A percentile compares a stretch with the other conserved stretches of the same genome.
phyloP scores from a whole-genome alignment of 73 alveolate species.

The Paramecium primaurelia region DNA sequence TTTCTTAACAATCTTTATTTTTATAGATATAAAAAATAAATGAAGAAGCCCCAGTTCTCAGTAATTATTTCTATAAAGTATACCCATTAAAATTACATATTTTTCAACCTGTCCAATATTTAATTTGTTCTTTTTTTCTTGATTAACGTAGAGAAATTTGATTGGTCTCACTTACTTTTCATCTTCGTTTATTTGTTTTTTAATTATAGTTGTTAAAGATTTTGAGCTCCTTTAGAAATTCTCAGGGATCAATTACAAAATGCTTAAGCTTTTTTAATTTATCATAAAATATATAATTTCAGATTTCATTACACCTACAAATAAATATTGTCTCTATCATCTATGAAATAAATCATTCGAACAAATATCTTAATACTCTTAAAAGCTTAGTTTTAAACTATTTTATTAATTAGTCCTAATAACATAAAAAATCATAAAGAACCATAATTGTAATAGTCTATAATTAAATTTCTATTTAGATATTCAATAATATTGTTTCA shows the following conservation, averaged over 20 bases:
- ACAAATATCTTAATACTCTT: no score
- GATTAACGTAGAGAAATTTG: neutral
- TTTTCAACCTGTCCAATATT: neutral
- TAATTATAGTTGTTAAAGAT: neutral
- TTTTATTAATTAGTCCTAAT: no score
- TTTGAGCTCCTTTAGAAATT: neutral
- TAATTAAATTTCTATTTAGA: neutral
- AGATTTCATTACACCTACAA: neutral
- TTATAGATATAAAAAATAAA: neutral
- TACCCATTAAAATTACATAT: neutral
- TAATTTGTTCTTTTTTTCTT: neutral
- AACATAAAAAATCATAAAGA: neutral
- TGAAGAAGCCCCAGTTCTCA: neutral
- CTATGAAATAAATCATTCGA: neutral
- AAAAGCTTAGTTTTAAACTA: neutral
- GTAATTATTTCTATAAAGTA: neutral
- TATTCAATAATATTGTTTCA: neutral
- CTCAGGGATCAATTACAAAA: neutral
- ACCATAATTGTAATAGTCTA: neutral
- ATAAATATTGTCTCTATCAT: neutral
- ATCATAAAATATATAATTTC: neutral
- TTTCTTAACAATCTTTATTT: neutral
- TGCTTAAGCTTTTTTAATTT: neutral
- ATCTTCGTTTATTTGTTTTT: neutral
- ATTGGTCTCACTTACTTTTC: neutral